Conservation (phyloP, 345 rosid genomes). For the Draba incana region DNA sequence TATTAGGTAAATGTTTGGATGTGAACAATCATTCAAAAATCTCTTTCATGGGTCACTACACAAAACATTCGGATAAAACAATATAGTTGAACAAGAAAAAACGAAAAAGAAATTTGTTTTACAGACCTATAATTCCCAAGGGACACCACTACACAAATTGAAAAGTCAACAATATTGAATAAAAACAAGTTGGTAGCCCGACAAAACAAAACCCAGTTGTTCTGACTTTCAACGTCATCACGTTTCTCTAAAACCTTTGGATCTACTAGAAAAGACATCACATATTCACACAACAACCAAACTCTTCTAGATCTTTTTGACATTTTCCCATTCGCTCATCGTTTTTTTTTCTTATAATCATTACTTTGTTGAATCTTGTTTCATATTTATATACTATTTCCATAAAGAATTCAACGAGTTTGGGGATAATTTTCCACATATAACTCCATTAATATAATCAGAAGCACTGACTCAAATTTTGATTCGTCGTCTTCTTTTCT, state of each 20-base stretch:
- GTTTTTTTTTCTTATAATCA: not conserved
- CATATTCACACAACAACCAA: slow-evolving; percentile 29
- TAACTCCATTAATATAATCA: slow-evolving; percentile 18
- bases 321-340: slow-evolving; percentile 6
- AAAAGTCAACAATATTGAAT: slow-evolving; percentile 40
- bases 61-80: not conserved
- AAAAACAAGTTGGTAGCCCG: slow-evolving; percentile 27
- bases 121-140: not conserved
- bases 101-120: not conserved
- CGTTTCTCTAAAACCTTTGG: slow-evolving; percentile 18
- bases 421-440: slow-evolving; percentile 7
- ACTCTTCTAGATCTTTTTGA: slow-evolving; percentile 32
- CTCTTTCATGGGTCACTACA: not conserved
- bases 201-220: slow-evolving; percentile 36
- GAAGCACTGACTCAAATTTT: slow-evolving; percentile 19
- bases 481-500: slow-evolving; percentile 23
- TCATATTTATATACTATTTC: not conserved
- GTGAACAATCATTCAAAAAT: not conserved
- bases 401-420: slow-evolving; percentile 16
- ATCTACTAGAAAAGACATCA: slow-evolving; percentile 18
- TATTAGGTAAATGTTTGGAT: not conserved
- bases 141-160: slow-evolving; percentile 5
- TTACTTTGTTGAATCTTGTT: slow-evolving; percentile 15
- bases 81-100: slow-evolving; percentile 24
- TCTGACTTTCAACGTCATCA: slow-evolving; percentile 35